Base-by-base conservation (phyloP, 805 yeast genomes). In the Starmerella potacharoeniae region DNA sequence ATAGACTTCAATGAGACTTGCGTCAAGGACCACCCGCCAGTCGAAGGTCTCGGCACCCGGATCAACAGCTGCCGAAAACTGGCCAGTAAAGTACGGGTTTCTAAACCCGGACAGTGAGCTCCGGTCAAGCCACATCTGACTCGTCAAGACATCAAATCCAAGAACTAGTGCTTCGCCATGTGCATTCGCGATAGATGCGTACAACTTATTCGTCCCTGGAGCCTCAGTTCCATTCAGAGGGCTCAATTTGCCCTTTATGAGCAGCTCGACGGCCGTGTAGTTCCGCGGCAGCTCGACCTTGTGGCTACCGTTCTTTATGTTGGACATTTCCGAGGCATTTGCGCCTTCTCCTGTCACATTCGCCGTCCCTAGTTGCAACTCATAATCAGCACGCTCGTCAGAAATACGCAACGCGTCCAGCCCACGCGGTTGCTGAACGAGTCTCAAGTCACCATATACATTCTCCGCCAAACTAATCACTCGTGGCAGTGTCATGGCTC, bases 401-500 rank as follows among this genome's bases (percentile, higher is more conserved):
- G 11, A 6, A 13, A 43, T 22, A 1, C 60, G 41, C 9, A 60
- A 31, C 1, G 37, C 8, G 10, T 56, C 60, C 5, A 60, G 11
- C 39, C 44, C 42, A 2, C 55, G 47, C 4, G 61, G 62, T 13
- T 29, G 28, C 43, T 60, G 62, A 11, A 43, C 52, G 2, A 60
- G 52, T 36, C 37, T 11, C 16, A n/a, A 13, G 5, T 36, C 52
- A 3, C 54, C 56, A 16, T 45, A 22, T 53, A 44, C 46, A 48
- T 60, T 54, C 33, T 35, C 30, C 17, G 43, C 47, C 39, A 60
- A 16, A 6, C 55, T 44, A 30, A 56, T 8, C 10, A 43, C 14
- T 1, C 62, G 53, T 8, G 60, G 52, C 10, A 68, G 54, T 1
- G 74, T 63, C 73, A 71, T 68, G 2, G 73, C 66, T 17, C 69